phyloP scores from a whole-genome alignment of 148 eudicot species.

The Chenopodium berlandieri region DNA sequence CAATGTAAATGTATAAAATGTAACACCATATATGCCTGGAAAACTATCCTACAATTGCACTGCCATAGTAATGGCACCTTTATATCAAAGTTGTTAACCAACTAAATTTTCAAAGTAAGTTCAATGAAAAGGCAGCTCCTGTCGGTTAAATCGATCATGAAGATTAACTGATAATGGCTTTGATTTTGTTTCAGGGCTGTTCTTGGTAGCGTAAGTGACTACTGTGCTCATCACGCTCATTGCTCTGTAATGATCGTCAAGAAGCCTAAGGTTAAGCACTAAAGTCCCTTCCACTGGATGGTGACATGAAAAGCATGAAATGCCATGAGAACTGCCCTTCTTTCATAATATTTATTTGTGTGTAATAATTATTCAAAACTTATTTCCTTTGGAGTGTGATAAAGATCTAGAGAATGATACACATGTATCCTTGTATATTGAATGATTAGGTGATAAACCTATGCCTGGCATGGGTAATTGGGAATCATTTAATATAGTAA shows the following conservation, averaged over 20 bases:
- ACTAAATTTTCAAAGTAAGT: too few species aligned
- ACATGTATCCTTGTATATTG: background rate
- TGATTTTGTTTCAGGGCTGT: conserved; percentile 46
- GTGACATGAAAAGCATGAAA: background rate
- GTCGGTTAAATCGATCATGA: background rate
- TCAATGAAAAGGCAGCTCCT: background rate
- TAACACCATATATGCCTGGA: background rate
- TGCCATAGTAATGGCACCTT: background rate
- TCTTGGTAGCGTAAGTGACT: conserved; percentile 83
- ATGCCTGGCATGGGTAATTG: background rate
- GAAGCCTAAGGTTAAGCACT: conserved; percentile 58
- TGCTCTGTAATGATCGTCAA: conserved; percentile 75
- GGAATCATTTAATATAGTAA: background rate
- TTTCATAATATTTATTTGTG: background rate
- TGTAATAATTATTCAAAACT: conserved; percentile 14
- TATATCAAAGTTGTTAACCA: background rate
- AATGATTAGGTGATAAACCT: background rate
- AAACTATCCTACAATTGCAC: background rate
- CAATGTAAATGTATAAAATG: too few species aligned
- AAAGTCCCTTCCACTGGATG: background rate
- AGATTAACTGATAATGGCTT: background rate
- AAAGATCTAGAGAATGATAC: background rate
- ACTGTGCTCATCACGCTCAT: conserved; percentile 87
- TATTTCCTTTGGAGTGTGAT: background rate
- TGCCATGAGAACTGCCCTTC: background rate